These are phyloP conservation scores for Galium porrigens DNA, from an alignment of 305 asterid species.

Conservation along the genomic window DNA sequence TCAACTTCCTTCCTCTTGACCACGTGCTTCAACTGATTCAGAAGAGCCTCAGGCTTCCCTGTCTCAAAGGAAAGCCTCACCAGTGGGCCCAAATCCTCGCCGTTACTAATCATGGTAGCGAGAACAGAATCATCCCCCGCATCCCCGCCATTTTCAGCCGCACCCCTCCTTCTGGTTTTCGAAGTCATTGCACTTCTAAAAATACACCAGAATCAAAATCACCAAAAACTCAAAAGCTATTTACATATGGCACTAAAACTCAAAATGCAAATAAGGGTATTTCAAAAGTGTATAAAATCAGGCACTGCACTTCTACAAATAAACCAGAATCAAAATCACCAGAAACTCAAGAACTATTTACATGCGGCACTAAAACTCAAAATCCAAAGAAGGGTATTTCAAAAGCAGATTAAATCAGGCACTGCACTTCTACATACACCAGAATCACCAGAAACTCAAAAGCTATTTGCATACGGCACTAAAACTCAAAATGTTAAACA, in stretches of 20 bases:
- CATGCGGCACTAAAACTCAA: too few species aligned
- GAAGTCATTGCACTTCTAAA: conserved; percentile 30
- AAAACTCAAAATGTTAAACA: background rate
- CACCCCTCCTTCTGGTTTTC: conserved; percentile 47
- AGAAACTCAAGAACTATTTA: too few species aligned
- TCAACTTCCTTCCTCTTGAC: conserved; percentile 79
- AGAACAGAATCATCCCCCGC: conserved; percentile 69
- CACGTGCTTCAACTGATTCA: conserved; percentile 58
- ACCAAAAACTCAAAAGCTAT: background rate
- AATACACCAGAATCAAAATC: background rate
- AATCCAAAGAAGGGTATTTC: too few species aligned
- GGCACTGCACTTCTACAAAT: background rate
- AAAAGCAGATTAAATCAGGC: too few species aligned
- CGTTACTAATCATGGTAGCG: conserved; percentile 60
- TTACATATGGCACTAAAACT: background rate
- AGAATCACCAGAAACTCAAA: background rate
- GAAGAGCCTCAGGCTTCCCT: conserved; percentile 62
- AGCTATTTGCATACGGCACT: background rate
- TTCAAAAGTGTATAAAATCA: background rate
- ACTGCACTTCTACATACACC: too few species aligned
- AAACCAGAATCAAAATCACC: background rate
- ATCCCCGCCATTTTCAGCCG: conserved; percentile 63
- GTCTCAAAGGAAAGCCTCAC: conserved; percentile 71
- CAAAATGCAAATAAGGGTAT: background rate
- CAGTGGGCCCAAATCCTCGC: conserved; percentile 88